Evolutionary conservation across 768 basidiomycete species (phyloP).

Genomic region (Mycena belliarum): DNA sequence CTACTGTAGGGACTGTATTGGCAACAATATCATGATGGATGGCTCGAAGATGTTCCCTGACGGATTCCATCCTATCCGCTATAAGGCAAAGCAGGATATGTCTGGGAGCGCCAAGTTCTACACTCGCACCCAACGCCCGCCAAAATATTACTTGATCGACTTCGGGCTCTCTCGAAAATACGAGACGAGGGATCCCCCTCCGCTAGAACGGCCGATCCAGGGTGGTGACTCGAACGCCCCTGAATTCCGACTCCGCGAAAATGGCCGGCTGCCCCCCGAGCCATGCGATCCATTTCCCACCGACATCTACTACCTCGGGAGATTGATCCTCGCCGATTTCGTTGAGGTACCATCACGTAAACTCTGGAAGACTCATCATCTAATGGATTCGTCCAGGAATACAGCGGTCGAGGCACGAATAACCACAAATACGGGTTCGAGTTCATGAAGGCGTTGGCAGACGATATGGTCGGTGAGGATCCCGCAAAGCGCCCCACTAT

Average conservation of each 20-base stretch:
- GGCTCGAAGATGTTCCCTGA: neutral
- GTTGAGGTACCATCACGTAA: neutral
- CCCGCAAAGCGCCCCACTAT: neutral
- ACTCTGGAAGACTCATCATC: too few relatives aligned
- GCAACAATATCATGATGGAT: neutral
- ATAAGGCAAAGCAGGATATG: neutral
- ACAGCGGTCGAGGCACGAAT: too few relatives aligned
- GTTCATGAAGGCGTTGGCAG: neutral
- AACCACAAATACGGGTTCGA: neutral
- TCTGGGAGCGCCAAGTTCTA: neutral
- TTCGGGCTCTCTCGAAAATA: constrained; percentile 22
- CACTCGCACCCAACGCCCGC: constrained; percentile 18
- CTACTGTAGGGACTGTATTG: neutral
- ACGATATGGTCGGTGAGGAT: neutral
- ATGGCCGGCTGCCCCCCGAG: neutral
- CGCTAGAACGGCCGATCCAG: neutral
- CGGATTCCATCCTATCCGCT: neutral
- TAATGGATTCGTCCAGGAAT: too few relatives aligned
- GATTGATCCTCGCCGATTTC: neutral
- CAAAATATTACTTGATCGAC: constrained; percentile 21
- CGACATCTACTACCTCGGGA: neutral
- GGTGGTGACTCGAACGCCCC: neutral
- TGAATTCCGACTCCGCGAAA: neutral
- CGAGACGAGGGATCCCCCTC: neutral
- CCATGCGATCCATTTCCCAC: neutral